A percentile compares a stretch with the other conserved stretches of the same genome.
phyloP scores from a whole-genome alignment of 805 yeast species.

The Candida hungchunana region DNA sequence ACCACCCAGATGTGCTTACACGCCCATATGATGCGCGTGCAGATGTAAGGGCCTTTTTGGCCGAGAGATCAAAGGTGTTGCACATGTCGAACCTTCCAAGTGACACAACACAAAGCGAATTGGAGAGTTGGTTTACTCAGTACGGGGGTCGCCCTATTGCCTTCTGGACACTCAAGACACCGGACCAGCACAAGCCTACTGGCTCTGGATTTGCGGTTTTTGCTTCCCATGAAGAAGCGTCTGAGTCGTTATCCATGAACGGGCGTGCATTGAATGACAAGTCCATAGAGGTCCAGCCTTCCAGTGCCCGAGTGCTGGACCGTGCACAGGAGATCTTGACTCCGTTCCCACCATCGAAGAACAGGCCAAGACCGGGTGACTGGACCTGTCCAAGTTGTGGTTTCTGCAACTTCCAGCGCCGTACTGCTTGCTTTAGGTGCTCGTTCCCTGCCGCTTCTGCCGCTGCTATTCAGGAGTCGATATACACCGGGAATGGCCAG shows the following conservation, averaged over 20 bases:
- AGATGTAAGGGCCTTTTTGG: constrained; percentile 62
- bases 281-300: constrained; percentile 82
- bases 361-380: constrained; percentile 93
- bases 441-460: constrained; percentile 81
- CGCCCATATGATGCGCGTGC: constrained; percentile 75
- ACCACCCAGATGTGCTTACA: constrained; percentile 52
- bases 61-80: constrained; percentile 74
- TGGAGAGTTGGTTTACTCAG: constrained; percentile 88
- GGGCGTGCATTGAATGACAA: constrained; percentile 73
- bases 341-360: constrained; percentile 81
- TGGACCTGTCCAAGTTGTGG: constrained; percentile 99
- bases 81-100: constrained; percentile 75
- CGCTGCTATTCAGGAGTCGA: constrained; percentile 62
- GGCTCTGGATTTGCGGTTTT: constrained; percentile 83
- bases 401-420: constrained; percentile 87
- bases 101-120: constrained; percentile 86
- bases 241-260: constrained; percentile 70
- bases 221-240: constrained; percentile 80
- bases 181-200: constrained; percentile 47
- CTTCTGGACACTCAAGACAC: constrained; percentile 79
- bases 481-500: constrained; percentile 11
- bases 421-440: constrained; percentile 92
- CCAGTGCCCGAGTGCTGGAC: constrained; percentile 72
- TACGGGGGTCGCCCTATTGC: constrained; percentile 84
- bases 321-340: constrained; percentile 76